Percentiles rank a stretch among this genome's conserved stretches.
Conservation (phyloP, 345 rosid species). For the Eucalyptus pauciflora region DNA sequence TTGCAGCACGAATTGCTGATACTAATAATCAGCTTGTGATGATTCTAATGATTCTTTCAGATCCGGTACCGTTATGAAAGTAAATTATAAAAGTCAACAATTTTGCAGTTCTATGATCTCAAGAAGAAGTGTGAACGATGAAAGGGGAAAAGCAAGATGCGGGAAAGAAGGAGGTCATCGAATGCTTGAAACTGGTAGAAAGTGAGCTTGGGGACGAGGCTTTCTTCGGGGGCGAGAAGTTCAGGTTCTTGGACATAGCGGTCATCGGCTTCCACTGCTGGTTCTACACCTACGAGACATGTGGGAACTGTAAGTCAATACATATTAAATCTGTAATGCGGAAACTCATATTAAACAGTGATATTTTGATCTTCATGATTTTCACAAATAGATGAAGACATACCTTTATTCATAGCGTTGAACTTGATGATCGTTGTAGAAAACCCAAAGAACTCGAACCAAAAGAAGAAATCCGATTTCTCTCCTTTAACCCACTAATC, state of each 20-base stretch:
- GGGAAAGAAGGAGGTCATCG: conserved; percentile 9
- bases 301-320: not conserved
- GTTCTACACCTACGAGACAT: conserved; percentile 11
- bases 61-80: not conserved
- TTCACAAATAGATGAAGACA: no score
- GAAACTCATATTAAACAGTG: no score
- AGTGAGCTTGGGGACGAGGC: conserved; percentile 13
- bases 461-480: no score
- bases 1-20: not conserved
- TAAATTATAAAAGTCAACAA: not conserved
- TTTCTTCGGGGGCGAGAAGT: conserved; percentile 13
- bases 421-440: no score
- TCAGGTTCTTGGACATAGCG: conserved; percentile 10
- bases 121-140: not conserved
- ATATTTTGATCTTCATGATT: no score
- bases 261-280: conserved; percentile 4
- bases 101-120: conserved; percentile 3
- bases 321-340: no score
- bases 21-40: not conserved
- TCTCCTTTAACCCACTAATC: no score
- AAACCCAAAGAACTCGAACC: no score
- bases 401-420: no score
- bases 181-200: conserved; percentile 4
- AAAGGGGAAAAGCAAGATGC: conserved; percentile 5
- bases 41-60: not conserved